Evolutionary conservation across 257 asterid species (phyloP).

Genomic region (Ocimum tenuiflorum): DNA sequence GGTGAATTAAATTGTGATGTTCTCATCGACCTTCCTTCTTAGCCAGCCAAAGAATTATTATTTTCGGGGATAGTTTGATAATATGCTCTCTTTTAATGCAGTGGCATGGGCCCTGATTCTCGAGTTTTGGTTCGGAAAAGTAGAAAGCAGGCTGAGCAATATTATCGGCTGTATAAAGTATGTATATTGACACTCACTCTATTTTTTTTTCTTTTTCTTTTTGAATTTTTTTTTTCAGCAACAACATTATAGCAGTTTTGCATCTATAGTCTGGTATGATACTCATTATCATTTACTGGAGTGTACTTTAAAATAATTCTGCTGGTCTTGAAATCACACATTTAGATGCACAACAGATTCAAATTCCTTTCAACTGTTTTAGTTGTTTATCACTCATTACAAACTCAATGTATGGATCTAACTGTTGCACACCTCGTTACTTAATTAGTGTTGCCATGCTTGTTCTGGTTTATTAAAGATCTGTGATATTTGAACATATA

Average conservation of each 20-base stretch:
- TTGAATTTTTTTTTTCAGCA: too few relatives aligned
- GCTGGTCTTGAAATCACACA: not conserved
- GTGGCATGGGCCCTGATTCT: constrained; percentile 99
- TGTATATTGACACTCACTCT: too few relatives aligned
- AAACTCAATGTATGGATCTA: not conserved
- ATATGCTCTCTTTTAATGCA: constrained; percentile 43
- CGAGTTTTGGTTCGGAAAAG: constrained; percentile 97
- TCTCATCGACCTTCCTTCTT: constrained; percentile 5
- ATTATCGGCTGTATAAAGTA: constrained; percentile 86
- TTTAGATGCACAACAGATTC: not conserved
- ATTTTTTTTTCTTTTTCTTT: too few relatives aligned
- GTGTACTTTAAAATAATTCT: not conserved
- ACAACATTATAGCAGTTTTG: too few relatives aligned
- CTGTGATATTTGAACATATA: too few relatives aligned
- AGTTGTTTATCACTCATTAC: not conserved
- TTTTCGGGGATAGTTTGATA: constrained; percentile 9
- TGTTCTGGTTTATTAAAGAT: too few relatives aligned
- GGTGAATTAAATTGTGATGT: not conserved
- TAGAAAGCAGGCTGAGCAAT: constrained; percentile 96
- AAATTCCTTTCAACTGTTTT: not conserved
- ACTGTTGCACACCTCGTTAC: not conserved
- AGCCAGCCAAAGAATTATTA: not conserved
- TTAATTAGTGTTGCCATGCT: not conserved
- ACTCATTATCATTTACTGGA: not conserved
- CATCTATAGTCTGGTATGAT: too few relatives aligned